phyloP scores from a whole-genome alignment of 2,329 filamentous ascomycete genomes.

The Pseudocercospora pini-densiflorae region DNA sequence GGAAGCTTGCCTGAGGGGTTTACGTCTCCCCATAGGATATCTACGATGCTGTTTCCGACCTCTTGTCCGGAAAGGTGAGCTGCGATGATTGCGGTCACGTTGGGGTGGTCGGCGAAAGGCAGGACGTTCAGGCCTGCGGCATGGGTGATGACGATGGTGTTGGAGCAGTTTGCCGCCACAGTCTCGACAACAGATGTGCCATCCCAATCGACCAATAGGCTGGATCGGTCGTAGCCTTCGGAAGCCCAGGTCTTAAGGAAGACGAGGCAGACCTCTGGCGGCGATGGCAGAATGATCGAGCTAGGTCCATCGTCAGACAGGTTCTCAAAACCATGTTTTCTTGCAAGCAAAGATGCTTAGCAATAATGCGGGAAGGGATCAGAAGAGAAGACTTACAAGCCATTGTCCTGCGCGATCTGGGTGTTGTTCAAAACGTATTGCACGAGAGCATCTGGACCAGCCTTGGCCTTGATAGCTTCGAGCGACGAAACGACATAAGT shows the following conservation, averaged over 20 bases:
- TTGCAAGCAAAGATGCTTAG: not conserved
- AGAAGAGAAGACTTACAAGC: slow-evolving; percentile 30
- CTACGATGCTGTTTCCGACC: not conserved
- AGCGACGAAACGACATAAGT: slow-evolving; percentile 47
- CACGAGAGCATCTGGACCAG: slow-evolving; percentile 47
- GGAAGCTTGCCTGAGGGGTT: slow-evolving; percentile 37
- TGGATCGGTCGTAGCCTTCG: slow-evolving; percentile 50
- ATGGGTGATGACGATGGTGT: not conserved
- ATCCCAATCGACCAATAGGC: slow-evolving; percentile 50
- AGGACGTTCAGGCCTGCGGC: not conserved
- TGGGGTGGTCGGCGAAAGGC: not conserved
- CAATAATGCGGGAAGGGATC: not conserved
- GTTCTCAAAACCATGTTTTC: not conserved
- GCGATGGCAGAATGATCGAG: slow-evolving; percentile 47
- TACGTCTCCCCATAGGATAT: slow-evolving; percentile 26
- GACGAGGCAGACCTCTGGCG: slow-evolving; percentile 57
- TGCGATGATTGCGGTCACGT: not conserved
- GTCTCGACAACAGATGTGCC: slow-evolving; percentile 36
- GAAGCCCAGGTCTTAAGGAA: slow-evolving; percentile 62
- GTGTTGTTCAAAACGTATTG: slow-evolving; percentile 51
- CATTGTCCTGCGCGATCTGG: slow-evolving; percentile 35
- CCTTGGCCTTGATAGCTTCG: slow-evolving; percentile 46
- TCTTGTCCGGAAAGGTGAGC: not conserved
- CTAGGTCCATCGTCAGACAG: not conserved
- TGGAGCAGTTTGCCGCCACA: not conserved